These are phyloP conservation scores for Leccinum longicurvipes DNA, from an alignment of 768 basidiomycete species.

Conservation along the genomic window DNA sequence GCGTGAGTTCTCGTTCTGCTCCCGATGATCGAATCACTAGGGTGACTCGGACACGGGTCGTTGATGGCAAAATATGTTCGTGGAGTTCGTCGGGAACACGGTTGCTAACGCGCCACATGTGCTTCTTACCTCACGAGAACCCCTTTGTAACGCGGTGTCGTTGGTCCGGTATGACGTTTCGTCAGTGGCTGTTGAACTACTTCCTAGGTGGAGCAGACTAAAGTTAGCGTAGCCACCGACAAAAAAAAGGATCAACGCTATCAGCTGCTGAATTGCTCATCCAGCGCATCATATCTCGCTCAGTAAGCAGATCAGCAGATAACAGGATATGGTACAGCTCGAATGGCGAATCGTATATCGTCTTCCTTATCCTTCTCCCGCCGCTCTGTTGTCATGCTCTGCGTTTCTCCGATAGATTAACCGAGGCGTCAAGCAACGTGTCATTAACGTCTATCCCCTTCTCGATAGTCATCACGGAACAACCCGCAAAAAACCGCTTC, in stretches of 20 bases:
- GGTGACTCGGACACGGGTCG: not conserved
- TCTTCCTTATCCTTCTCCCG: not conserved
- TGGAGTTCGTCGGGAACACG: not conserved
- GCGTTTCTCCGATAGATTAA: not conserved
- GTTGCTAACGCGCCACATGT: not conserved
- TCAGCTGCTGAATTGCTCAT: not conserved
- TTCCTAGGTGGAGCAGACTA: not conserved
- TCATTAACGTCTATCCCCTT: not conserved
- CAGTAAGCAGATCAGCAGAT: constrained; percentile 12
- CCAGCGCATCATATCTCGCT: constrained; percentile 3
- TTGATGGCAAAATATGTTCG: not conserved
- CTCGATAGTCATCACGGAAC: constrained; percentile 2
- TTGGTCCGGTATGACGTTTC: constrained; percentile 15
- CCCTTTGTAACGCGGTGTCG: constrained; percentile 20
- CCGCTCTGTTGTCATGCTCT: not conserved
- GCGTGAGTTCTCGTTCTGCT: constrained; percentile 4
- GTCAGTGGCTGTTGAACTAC: constrained; percentile 1
- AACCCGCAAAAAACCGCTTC: not conserved
- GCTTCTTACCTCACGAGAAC: not conserved
- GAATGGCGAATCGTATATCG: no score
- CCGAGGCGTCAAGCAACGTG: not conserved
- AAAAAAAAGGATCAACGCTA: no score
- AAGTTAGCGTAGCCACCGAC: no score
- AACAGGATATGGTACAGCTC: constrained; percentile 6
- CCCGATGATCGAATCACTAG: not conserved